Base-by-base conservation (phyloP, 2,329 filamentous ascomycete species). In the Amylocarpus encephaloides region DNA sequence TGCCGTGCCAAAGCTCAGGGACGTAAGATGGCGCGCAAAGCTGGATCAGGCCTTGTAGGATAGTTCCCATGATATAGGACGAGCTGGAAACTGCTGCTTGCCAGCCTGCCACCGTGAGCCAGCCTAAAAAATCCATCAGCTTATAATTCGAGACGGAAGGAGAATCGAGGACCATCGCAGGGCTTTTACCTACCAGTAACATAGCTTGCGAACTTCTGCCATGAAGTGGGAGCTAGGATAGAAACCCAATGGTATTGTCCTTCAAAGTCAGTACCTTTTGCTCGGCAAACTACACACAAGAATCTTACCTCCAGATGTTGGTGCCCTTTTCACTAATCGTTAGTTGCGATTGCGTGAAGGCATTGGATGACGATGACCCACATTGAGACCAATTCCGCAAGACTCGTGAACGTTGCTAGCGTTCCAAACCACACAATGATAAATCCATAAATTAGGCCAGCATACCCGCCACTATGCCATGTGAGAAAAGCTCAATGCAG, bases 371-470 rank as follows among this genome's bases (percentile, higher is more conserved):
- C 10, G 12, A 34, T 30, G 3, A 44, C 43, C 40, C 13, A 44
- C 54, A 58, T 56, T n/a, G 53, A 58, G 13, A 36, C 53, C 4
- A 55, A 35, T 48, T 58, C 55, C n/a, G 55, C 46, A n/a, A 58
- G 46, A 13, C 42, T 55, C 1, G 50, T 38, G 35, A 53, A 58
- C 7, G 53, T 54, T 5, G 36, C 38, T n/a, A 58, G 15, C 18
- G 41, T 52, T 16, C 67, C 66, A 33, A 62, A 49, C 52, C 63
- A 61, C 18, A 59, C 62, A 2, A 63, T 55, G 1, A 69, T 45
- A 50, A 61, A 70, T 12, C 67, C 62, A 62, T 67, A 73, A 38
- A 73, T 68, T 40, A 71, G 57, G 32, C 70, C 70, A 16, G 51
- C 53, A 43, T 46, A 39, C 9, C 43, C 29, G 61, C 67, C 43